Evolutionary conservation across 176 grass and related monocot species (phyloP), one percentile per base, ranked within the genome.

Genomic region (Juncus effusus): DNA sequence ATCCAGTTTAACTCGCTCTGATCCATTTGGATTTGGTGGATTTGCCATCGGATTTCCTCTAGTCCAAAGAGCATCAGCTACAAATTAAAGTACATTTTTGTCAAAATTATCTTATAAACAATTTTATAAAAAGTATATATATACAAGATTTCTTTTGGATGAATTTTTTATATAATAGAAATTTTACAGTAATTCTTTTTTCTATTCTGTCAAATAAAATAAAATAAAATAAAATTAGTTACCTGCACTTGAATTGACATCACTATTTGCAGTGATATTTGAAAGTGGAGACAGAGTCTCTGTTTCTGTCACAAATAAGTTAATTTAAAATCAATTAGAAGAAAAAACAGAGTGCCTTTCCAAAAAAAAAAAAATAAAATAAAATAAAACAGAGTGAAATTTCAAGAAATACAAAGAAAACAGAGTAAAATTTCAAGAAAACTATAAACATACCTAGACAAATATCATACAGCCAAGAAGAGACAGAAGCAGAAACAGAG

Each of bases 401-500:
- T 38, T 70, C 12, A 70, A 58, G 38, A 28, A 70, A 13, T 55
- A 13, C 3, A 41, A 12, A 40, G 36, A 8, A 56, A 56, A 39
- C 44, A 40, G 36, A 53, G 14, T 15, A 69, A 4, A 41, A 51
- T 13, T 40, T 15, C 39, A 39, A 41, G 12, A 69, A 7, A 13
- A 15, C 5, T 5, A 10, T 3, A 38, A 15, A 42, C 4, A 52
- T 70, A 70, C 67, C 67, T 70, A 3, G 51, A 36, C 67, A 70
- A 16, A 51, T 70, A 5, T 70, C 51, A 41, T 70, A 70, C 38
- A 70, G 40, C 53, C 67, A 70, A 57, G 4, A 54, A 50, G 49
- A 42, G 37, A 51, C 65, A 7, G 79, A 47, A 54, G 65, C 65
- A 63, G 72, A 62, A 13, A 51, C 52, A 16, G 74, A 11, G 67